A percentile compares a stretch with the other conserved stretches of the same genome.
These are phyloP conservation scores for Mycena galericulata DNA, from an alignment of 768 basidiomycete genomes.

Conservation along the genomic window DNA sequence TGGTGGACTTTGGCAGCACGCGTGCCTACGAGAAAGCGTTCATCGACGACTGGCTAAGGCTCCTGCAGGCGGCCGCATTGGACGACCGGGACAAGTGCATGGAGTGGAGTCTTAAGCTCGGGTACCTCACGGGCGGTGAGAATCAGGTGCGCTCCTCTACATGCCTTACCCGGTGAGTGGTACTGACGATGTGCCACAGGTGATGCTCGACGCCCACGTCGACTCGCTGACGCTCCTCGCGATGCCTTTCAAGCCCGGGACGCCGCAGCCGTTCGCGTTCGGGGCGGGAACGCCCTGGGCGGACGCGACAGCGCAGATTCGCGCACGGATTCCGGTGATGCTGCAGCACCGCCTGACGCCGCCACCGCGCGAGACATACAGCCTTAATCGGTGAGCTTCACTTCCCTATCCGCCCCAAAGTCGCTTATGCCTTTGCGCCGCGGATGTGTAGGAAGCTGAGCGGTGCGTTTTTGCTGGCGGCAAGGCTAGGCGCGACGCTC, in stretches of 20 bases:
- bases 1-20: constrained; percentile 98
- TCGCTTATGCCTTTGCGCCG: background rate
- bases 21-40: constrained; percentile 87
- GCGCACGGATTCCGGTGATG: constrained; percentile 90
- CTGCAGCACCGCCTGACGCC: constrained; percentile 89
- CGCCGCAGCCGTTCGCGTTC: constrained; percentile 84
- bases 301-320: constrained; percentile 80
- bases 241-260: constrained; percentile 79
- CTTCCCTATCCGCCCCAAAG: background rate
- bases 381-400: constrained; percentile 79
- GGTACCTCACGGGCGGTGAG: constrained; percentile 93
- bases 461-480: constrained; percentile 83
- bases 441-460: constrained; percentile 87
- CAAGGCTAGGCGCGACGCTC: constrained; percentile 78
- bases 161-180: background rate
- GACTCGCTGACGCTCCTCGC: constrained; percentile 87
- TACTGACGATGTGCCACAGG: constrained; percentile 49
- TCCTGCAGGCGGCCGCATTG: constrained; percentile 84
- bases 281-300: constrained; percentile 74
- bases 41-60: constrained; percentile 86
- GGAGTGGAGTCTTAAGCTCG: constrained; percentile 81
- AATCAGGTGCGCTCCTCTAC: constrained; percentile 65
- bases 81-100: constrained; percentile 77
- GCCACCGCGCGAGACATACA: constrained; percentile 95
- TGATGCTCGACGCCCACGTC: constrained; percentile 90